Base-by-base conservation (phyloP, 331 rosid genomes). In the Rhamnella rubrinervis region DNA sequence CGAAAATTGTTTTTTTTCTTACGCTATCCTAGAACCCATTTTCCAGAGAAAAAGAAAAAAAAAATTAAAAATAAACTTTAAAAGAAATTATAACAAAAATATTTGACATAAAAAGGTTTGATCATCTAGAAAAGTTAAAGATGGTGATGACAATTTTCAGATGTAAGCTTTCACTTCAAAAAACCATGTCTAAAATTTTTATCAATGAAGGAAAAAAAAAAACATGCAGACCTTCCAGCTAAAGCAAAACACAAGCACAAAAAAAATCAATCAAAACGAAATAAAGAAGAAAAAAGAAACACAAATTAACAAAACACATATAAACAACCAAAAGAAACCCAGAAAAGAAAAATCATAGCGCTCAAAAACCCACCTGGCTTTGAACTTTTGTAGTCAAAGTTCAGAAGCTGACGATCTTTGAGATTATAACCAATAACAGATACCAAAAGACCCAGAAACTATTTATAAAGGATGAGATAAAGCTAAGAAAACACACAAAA, bases 291-390 rank as follows among this genome's bases (percentile, higher is more conserved):
- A 40, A 23, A 37, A 25, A 20, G 18, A 21, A 50, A 21, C 6
- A 10, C 13, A n/a, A 44, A 25, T 26, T 52, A 41, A 17, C 66
- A 20, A 40, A 61, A 51, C 40, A 67, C 16, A 23, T 1, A 68
- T 57, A 63, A 26, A 66, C 7, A 53, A 7, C 38, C 51, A 28
- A 44, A 68, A 55, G 55, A 2, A 14, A 47, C 46, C 35, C 55
- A 52, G 5, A 7, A 47, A 8, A 60, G 37, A 70, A 53, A 20
- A 64, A 44, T 8, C 2, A 26, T 7, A 41, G 21, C 39, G 19
- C 31, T 15, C 2, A 55, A 21, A 38, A 55, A 31, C 3, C 70
- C 49, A 80, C 78, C 84, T 76, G 39, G 59, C 2, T 71, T 60
- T 49, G 69, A 75, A 72, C 71, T 44, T 62, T 21, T 64, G 52